Conservation (phyloP, 257 asterid genomes). For the Striga asiatica region DNA sequence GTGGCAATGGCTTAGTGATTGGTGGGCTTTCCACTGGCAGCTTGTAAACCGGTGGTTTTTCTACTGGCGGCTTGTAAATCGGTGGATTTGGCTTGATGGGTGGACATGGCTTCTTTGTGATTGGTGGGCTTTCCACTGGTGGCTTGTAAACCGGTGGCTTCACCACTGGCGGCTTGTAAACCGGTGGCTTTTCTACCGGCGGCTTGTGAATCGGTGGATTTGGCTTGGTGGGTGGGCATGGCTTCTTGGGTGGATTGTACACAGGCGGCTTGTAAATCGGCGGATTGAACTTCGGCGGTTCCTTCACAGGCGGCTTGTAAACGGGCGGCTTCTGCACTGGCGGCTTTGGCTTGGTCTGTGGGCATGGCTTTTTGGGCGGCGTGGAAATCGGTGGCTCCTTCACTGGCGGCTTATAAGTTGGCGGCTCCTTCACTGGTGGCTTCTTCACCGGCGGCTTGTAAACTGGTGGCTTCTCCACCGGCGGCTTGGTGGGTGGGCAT, state of each 20-base stretch:
- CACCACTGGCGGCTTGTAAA: not conserved
- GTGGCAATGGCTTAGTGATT: conserved; percentile 28
- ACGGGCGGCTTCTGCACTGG: conserved; percentile 21
- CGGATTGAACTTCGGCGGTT: too few relatives aligned
- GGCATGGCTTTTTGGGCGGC: too few relatives aligned
- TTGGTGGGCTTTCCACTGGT: too few relatives aligned
- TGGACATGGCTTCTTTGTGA: too few relatives aligned
- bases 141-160: conserved; percentile 16
- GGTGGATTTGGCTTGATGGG: conserved; percentile 19
- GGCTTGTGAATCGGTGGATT: conserved; percentile 26
- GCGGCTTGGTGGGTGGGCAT: not conserved
- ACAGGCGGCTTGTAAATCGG: conserved; percentile 22
- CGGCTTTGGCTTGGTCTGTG: conserved; percentile 19
- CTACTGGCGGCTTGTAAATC: conserved; percentile 19
- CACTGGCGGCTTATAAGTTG: conserved; percentile 22
- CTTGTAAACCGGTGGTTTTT: conserved; percentile 20
- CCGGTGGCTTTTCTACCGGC: not conserved
- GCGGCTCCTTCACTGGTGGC: conserved; percentile 19
- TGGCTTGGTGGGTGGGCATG: conserved; percentile 17
- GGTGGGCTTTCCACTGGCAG: conserved; percentile 12
- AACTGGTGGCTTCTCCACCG: conserved; percentile 21
- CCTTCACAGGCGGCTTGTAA: conserved; percentile 24
- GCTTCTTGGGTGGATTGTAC: conserved; percentile 21
- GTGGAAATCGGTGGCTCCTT: conserved; percentile 16
- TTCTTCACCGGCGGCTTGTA: conserved; percentile 11